phyloP scores from a whole-genome alignment of 306 rosid species.

The Sicyos edulis region DNA sequence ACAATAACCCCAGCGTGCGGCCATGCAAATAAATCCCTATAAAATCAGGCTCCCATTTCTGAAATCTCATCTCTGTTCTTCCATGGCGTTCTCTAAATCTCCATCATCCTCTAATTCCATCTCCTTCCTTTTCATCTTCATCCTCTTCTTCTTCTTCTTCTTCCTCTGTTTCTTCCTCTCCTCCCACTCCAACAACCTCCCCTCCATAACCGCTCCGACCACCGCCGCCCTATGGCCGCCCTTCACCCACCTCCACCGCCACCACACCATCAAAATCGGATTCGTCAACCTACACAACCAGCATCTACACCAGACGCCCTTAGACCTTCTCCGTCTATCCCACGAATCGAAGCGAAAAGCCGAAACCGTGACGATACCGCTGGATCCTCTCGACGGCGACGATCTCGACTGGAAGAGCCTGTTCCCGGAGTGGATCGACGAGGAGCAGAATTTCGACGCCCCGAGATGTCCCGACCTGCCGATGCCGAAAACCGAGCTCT shows the following conservation, averaged over 20 bases:
- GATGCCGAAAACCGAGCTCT: conserved; percentile 33
- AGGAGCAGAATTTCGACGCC: conserved; percentile 27
- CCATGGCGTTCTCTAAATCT: conserved; percentile 1
- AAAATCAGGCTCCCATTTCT: neutral
- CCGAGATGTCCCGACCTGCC: conserved; percentile 61
- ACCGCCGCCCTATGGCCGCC: conserved; percentile 13
- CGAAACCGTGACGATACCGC: conserved; percentile 26
- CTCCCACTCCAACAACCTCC: neutral
- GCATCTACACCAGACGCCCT: too few species aligned
- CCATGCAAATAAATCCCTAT: conserved; percentile 26
- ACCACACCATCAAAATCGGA: conserved; percentile 38
- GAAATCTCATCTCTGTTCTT: neutral
- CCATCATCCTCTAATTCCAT: neutral
- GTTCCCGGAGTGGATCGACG: conserved; percentile 69
- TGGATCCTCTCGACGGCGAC: conserved; percentile 26
- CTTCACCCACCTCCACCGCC: neutral
- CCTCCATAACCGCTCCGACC: neutral
- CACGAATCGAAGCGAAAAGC: neutral
- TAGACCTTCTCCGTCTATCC: too few species aligned
- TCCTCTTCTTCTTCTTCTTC: too few species aligned
- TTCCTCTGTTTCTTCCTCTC: neutral
- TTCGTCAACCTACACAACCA: conserved; percentile 37
- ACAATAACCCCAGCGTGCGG: neutral
- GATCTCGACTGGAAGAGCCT: conserved; percentile 43
- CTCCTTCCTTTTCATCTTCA: neutral